Percentiles rank a stretch among this genome's conserved stretches.
These are phyloP conservation scores for Dendrothele bispora DNA, from an alignment of 768 basidiomycete genomes.

Conservation along the genomic window DNA sequence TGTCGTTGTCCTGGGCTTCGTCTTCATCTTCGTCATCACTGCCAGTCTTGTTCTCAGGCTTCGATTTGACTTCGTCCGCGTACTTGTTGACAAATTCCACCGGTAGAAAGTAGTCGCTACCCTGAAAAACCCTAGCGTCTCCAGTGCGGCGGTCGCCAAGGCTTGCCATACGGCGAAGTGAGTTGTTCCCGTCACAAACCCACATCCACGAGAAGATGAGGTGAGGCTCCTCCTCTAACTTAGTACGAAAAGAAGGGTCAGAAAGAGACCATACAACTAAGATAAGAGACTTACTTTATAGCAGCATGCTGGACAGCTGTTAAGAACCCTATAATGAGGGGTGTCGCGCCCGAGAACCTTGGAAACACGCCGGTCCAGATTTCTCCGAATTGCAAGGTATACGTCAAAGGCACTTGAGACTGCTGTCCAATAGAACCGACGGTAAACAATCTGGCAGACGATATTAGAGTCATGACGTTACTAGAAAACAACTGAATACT, in stretches of 20 bases:
- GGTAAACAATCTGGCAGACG: constrained; percentile 20
- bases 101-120: constrained; percentile 25
- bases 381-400: constrained; percentile 20
- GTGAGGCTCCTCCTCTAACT: background rate
- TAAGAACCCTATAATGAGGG: constrained; percentile 20
- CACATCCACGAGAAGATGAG: constrained; percentile 22
- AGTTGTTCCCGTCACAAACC: constrained; percentile 35
- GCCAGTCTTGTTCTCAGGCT: background rate
- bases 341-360: constrained; percentile 10
- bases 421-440: constrained; percentile 10
- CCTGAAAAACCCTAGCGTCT: constrained; percentile 16
- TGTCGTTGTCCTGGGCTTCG: background rate
- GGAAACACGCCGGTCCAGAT: constrained; percentile 10
- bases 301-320: constrained; percentile 8
- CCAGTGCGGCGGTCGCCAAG: constrained; percentile 14
- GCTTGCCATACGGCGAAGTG: constrained; percentile 25
- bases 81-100: constrained; percentile 24
- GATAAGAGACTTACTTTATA: constrained; percentile 15
- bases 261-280: background rate
- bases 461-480: no score
- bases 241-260: background rate
- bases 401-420: constrained; percentile 26
- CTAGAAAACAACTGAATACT: no score
- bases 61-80: constrained; percentile 26
- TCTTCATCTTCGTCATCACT: constrained; percentile 17